Base-by-base conservation (phyloP, 2,329 filamentous ascomycete genomes). In the Colletotrichum viniferum region DNA sequence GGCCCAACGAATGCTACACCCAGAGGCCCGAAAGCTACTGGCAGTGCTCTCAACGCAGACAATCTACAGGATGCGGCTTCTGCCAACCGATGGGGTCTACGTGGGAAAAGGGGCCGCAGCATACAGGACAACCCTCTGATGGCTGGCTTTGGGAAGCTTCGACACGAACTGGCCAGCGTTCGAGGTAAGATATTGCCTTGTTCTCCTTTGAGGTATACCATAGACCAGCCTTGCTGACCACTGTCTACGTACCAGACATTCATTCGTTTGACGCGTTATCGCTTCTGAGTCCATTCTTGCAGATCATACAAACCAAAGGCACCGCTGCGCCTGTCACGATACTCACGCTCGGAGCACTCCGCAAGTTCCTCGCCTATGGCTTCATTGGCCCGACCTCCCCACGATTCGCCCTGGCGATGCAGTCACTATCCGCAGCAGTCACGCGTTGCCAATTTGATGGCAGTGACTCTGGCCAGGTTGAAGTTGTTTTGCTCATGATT, bases 391-490 rank as follows among this genome's bases (percentile, higher is more conserved):
- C 92, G 71, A 90, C 93, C 62, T 98, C 96, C 28, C 96, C 96
- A n/a, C 91, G 96, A 69, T 94, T 98, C 76, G 91, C 95, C 12
- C 90, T 97, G 78, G 97, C 95, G 18, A 98, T 99, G 95, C 97
- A 98, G 84, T 92, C 96, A 6, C 89, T 99, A 32, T 98, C 96
- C 18, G 95, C 96, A 18, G 97, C 97, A 8, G 97, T 99, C 77
- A 99, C 97, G 63, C 96, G 99, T 83, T 99, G 97, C 82, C 94
- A 97, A 76, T 99, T 99, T 81, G 97, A 98, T 84, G 96, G 97
- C 30, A 98, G 95, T 83, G 97, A 99, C 83, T 95, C 95, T 21
- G 93, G 96, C 1, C 96, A 97, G 76, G 97, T 98, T 81, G 97
- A 99, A 84, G 96, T 98, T 69, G 97, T 99, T 16, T 90, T 98